Conservation (phyloP, 2,329 filamentous ascomycete genomes). For the Fusarium fracticaudum region DNA sequence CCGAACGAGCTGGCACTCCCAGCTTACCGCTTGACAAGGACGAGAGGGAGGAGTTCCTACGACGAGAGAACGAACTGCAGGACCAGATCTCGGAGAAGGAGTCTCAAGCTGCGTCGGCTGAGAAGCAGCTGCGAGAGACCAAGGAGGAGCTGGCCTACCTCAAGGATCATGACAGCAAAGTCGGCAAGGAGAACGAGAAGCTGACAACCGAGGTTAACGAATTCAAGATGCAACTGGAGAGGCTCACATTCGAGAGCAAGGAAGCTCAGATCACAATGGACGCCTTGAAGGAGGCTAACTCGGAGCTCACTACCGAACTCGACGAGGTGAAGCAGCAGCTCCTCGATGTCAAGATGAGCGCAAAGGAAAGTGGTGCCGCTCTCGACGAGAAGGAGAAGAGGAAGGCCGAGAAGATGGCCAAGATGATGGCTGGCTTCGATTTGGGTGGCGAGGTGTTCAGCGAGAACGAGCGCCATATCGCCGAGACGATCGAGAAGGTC, state of each 20-base stretch:
- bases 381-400: conserved; percentile 98
- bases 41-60: conserved; percentile 93
- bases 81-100: conserved; percentile 96
- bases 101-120: conserved; percentile 78
- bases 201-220: conserved; percentile 88
- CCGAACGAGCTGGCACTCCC: conserved; percentile 87
- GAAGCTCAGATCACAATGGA: conserved; percentile 99
- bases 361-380: conserved; percentile 89
- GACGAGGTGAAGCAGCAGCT: conserved; percentile 97
- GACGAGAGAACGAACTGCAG: conserved; percentile 95
- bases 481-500: conserved; percentile 83
- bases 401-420: conserved; percentile 99
- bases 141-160: conserved; percentile 87
- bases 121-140: conserved; percentile 82
- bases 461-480: conserved; percentile 87
- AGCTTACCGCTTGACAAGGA: conserved; percentile 92
- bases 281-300: conserved; percentile 92
- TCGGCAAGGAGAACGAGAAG: conserved; percentile 89
- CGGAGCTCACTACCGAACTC: conserved; percentile 88
- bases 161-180: conserved; percentile 85
- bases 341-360: conserved; percentile 94
- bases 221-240: conserved; percentile 95
- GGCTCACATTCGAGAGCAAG: conserved; percentile 94
- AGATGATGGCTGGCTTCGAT: conserved; percentile 99
- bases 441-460: conserved; percentile 93